Evolutionary conservation across 345 rosid genomes (phyloP).

Genomic region (Anastatica hierochuntica): DNA sequence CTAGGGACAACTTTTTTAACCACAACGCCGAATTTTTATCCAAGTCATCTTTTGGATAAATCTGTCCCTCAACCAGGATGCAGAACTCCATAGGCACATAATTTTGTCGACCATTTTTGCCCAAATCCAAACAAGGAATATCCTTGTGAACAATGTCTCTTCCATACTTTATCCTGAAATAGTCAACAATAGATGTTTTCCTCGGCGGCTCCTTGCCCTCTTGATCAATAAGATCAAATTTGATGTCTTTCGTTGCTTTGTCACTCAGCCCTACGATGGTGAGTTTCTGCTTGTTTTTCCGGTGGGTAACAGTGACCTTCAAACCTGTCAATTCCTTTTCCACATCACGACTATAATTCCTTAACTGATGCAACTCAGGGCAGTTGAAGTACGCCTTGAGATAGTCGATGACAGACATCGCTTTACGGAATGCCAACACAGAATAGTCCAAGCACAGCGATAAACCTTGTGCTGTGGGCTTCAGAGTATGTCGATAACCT

Average conservation of each 20-base stretch:
- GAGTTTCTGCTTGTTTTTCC: conserved; percentile 52
- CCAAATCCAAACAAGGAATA: conserved; percentile 66
- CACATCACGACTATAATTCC: conserved; percentile 20
- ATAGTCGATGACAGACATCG: conserved; percentile 48
- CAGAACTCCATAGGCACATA: conserved; percentile 81
- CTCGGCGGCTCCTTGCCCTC: conserved; percentile 29
- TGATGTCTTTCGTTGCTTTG: conserved; percentile 24
- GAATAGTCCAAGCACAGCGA: conserved; percentile 68
- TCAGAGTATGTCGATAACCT: conserved; percentile 71
- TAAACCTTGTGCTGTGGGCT: conserved; percentile 66
- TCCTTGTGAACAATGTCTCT: conserved; percentile 35
- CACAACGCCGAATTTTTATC: conserved; percentile 27
- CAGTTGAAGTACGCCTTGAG: conserved; percentile 33
- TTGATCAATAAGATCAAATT: conserved; percentile 37
- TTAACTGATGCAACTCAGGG: conserved; percentile 23
- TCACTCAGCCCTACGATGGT: conserved; percentile 42
- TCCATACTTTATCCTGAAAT: conserved; percentile 48
- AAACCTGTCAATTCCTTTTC: conserved; percentile 40
- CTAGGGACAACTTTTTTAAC: conserved; percentile 45
- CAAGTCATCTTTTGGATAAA: conserved; percentile 63
- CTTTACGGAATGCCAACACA: conserved; percentile 59
- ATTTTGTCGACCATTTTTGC: conserved; percentile 40
- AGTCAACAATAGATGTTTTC: neutral
- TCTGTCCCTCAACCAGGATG: conserved; percentile 62
- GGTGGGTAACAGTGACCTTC: conserved; percentile 60